Base-by-base conservation (phyloP, 129 eudicot species). In the Chrysanthemum seticuspe region DNA sequence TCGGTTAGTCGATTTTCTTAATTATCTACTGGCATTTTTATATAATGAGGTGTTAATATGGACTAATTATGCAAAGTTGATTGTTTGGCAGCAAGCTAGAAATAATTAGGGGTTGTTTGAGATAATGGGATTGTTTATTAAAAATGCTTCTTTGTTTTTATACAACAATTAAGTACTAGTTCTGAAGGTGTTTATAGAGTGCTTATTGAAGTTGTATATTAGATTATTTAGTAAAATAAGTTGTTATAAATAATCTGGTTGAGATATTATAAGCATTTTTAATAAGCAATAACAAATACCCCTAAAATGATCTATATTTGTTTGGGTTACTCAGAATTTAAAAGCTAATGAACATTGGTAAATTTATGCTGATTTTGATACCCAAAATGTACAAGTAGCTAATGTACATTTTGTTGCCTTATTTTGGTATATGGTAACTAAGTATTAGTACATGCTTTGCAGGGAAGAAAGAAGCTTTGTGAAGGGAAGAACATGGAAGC, bases 391-490 rank as follows among this genome's bases (percentile, higher is more conserved):
- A 65, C 53, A 57, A 63, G 27, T 19, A 16, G 36, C 36, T 78
- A 23, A 64, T 54, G 67, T 57, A 19, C 49, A 8, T 64, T 58
- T 25, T 0, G 23, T 61, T 11, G 11, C 3, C 5, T 13, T 12
- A 31, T 23, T 74, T 53, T 51, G 50, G 56, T 3, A 58, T 14
- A 16, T 59, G 19, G 68, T 36, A 40, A 23, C 14, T 18, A 63
- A 40, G 9, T 15, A n/a, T 15, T 36, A 5, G 18, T 4, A 21
- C 12, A 67, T 54, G 27, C 25, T 79, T 62, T 72, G 59, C 66
- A 92, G 97, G 96, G 96, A 13, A 87, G 78, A 78, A 79, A 90
- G 85, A 90, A 86, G 81, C 86, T 87, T 10, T 78, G 74, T 73
- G 90, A 92, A 82, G 95, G 95, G 52, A 74, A 83, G 85, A 85